Conservation (phyloP, 257 asterid genomes). For the Primulina huaijiensis region DNA sequence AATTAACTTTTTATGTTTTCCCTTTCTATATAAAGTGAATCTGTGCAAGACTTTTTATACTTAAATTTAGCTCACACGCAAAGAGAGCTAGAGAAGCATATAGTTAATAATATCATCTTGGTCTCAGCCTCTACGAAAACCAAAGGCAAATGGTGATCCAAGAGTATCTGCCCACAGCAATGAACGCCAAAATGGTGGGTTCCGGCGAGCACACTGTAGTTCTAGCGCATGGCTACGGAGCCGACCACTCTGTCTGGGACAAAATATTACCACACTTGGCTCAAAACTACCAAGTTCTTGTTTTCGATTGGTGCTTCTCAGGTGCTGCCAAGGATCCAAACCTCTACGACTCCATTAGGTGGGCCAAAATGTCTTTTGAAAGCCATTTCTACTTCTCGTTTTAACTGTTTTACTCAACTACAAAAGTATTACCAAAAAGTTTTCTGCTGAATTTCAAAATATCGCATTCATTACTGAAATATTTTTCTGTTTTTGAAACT, state of each 20-base stretch:
- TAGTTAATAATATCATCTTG: no score
- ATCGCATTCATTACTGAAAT: no score
- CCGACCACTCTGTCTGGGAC: constrained; percentile 80
- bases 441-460: no score
- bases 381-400: neutral
- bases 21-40: neutral
- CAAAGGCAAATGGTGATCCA: constrained; percentile 22
- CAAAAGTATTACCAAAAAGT: no score
- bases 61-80: neutral
- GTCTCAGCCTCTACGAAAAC: neutral
- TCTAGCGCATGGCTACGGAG: constrained; percentile 82
- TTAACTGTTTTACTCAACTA: no score
- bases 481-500: no score
- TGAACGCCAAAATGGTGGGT: constrained; percentile 63
- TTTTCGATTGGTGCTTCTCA: constrained; percentile 84
- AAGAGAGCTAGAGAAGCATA: no score
- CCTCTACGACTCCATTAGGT: constrained; percentile 46
- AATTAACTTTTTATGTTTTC: neutral
- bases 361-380: neutral
- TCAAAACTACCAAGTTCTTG: constrained; percentile 37
- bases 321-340: constrained; percentile 51
- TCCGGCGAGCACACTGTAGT: constrained; percentile 58
- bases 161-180: constrained; percentile 33
- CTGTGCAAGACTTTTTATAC: neutral
- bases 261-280: constrained; percentile 42